Evolutionary conservation across 148 eudicot genomes (phyloP).

Genomic region (Dianthus caryophyllus): DNA sequence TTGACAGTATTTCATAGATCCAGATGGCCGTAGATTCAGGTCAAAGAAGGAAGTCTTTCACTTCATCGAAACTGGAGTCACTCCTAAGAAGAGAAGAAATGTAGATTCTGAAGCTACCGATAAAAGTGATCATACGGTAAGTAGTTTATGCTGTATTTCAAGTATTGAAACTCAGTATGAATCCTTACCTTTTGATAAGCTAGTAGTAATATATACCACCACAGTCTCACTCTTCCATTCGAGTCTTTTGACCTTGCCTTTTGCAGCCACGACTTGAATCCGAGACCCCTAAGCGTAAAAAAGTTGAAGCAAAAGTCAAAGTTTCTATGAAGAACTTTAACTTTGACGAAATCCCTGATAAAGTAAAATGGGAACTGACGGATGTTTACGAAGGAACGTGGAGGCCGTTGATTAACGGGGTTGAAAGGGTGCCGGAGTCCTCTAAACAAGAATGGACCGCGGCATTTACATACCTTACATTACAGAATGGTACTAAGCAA

Average conservation of each 20-base stretch:
- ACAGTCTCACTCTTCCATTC: no score
- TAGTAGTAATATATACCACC: no score
- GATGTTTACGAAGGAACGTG: constrained; percentile 38
- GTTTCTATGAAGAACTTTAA: constrained; percentile 33
- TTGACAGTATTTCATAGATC: constrained; percentile 56
- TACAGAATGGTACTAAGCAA: constrained; percentile 17
- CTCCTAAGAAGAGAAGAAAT: constrained; percentile 26
- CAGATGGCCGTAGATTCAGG: constrained; percentile 36
- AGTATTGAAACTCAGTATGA: not conserved
- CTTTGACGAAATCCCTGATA: constrained; percentile 42
- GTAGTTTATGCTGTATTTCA: constrained; percentile 15
- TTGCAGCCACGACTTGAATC: constrained; percentile 28
- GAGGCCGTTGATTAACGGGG: constrained; percentile 39
- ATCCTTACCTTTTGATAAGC: not conserved
- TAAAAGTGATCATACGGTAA: constrained; percentile 33
- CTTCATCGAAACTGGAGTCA: constrained; percentile 44
- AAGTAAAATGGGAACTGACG: constrained; percentile 41
- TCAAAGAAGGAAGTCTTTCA: constrained; percentile 56
- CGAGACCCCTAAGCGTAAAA: constrained; percentile 22
- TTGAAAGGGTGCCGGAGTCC: constrained; percentile 36
- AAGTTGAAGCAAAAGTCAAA: constrained; percentile 23
- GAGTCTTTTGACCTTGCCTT: not conserved
- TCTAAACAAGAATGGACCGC: constrained; percentile 51
- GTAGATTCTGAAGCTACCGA: constrained; percentile 34
- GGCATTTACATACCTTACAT: constrained; percentile 37